A percentile compares a stretch with the other conserved stretches of the same genome.
Evolutionary conservation across 257 asterid genomes (phyloP).

Genomic region (Thymus mandschuricus): DNA sequence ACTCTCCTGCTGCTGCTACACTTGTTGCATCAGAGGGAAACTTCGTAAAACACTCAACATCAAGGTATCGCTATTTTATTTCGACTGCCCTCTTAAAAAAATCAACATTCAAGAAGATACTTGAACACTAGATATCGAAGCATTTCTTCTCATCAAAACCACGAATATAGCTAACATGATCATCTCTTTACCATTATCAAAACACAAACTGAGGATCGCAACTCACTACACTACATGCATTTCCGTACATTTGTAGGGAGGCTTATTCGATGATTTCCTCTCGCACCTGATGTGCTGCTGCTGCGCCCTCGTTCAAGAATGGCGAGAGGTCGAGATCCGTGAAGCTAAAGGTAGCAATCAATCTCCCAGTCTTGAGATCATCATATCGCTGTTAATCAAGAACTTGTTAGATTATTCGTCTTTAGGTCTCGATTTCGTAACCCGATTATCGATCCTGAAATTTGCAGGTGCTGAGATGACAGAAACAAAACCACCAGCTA

Average conservation of each 20-base stretch:
- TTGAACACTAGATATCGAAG: neutral
- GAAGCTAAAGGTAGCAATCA: slow-evolving; percentile 55
- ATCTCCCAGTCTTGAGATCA: no score
- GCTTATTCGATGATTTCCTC: slow-evolving; percentile 76
- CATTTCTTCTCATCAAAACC: slow-evolving; percentile 2
- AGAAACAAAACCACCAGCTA: slow-evolving; percentile 59
- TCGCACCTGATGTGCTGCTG: slow-evolving; percentile 95
- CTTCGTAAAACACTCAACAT: slow-evolving; percentile 73
- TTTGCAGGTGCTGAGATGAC: slow-evolving; percentile 63
- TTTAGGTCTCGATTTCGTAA: neutral
- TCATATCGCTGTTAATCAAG: no score
- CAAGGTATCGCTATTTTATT: slow-evolving; percentile 41
- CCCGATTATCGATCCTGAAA: neutral
- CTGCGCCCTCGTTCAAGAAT: slow-evolving; percentile 94
- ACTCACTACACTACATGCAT: neutral
- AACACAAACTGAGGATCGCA: neutral
- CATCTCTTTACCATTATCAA: neutral
- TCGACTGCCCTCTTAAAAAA: neutral
- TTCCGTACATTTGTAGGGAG: slow-evolving; percentile 57
- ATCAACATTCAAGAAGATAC: neutral
- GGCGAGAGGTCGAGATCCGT: slow-evolving; percentile 77
- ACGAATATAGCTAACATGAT: neutral
- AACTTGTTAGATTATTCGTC: no score
- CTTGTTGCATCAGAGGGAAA: slow-evolving; percentile 84
- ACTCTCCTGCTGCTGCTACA: slow-evolving; percentile 91